phyloP scores from a whole-genome alignment of 2,329 filamentous ascomycete genomes.

The Leptographium procerum region DNA sequence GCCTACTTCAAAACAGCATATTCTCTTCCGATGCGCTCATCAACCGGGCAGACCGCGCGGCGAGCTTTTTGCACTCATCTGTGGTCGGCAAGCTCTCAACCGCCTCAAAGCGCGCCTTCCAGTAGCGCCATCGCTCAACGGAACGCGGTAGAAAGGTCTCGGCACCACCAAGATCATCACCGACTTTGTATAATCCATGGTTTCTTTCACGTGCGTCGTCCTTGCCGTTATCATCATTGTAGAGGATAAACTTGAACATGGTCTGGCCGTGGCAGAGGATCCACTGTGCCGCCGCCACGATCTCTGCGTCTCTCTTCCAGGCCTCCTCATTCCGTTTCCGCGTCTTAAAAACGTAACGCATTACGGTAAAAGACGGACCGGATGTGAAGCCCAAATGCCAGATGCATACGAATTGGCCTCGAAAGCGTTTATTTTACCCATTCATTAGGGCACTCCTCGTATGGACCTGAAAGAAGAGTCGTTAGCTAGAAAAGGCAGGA shows the following conservation, averaged over 20 bases:
- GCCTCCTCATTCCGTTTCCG: background rate
- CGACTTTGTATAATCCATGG: background rate
- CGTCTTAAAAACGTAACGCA: slow-evolving; percentile 1
- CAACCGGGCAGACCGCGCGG: background rate
- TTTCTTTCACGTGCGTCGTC: background rate
- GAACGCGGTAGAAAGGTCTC: background rate
- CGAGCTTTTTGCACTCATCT: slow-evolving; percentile 1
- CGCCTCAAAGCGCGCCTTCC: background rate
- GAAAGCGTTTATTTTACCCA: background rate
- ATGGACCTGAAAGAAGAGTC: background rate
- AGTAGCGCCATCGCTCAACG: slow-evolving; percentile 1
- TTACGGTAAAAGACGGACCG: background rate
- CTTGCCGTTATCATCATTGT: background rate
- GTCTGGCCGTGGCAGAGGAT: slow-evolving; percentile 3
- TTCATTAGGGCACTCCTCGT: background rate
- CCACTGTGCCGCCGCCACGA: slow-evolving; percentile 2
- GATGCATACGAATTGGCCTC: background rate
- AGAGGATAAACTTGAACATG: slow-evolving; percentile 4
- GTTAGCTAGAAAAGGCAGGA: background rate
- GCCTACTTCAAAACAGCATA: background rate
- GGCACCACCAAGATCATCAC: background rate
- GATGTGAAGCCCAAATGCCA: background rate
- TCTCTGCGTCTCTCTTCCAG: background rate
- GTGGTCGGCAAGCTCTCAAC: background rate
- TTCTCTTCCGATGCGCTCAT: slow-evolving; percentile 1